A percentile compares a stretch with the other conserved stretches of the same genome.
phyloP scores from a whole-genome alignment of 441 rosid genomes.

The Gossypium laxum region DNA sequence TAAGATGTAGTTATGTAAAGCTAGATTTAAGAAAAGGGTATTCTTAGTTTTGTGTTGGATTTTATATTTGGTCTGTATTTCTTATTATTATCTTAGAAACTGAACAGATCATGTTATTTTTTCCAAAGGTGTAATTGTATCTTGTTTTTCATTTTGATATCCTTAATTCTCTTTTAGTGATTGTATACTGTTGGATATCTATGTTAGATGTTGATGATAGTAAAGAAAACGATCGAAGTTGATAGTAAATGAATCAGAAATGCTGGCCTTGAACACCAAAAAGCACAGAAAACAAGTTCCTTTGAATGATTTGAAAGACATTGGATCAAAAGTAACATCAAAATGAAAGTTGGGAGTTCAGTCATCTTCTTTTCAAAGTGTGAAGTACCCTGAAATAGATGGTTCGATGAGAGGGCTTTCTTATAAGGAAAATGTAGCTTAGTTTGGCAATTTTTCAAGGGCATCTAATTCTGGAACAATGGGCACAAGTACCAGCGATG shows the following conservation, averaged over 20 bases:
- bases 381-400: neutral
- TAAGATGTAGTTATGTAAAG: neutral
- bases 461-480: neutral
- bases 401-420: conserved; percentile 12
- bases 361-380: conserved; percentile 4
- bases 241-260: neutral
- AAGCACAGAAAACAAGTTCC: conserved; percentile 13
- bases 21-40: neutral
- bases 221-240: neutral
- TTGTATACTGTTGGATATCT: neutral
- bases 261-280: neutral
- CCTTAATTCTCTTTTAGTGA: neutral
- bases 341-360: conserved; percentile 10
- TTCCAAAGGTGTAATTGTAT: neutral
- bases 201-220: neutral
- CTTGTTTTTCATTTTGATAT: neutral
- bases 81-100: neutral
- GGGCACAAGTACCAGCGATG: neutral
- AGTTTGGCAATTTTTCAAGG: neutral
- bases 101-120: neutral
- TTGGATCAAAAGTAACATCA: conserved; percentile 8
- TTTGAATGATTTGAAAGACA: conserved; percentile 16
- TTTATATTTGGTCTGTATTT: neutral
- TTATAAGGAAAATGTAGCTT: conserved; percentile 8
- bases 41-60: neutral